These are phyloP conservation scores for Pleurozium schreberi DNA, from an alignment of 225 moss, liverwort and hornwort species.

Conservation along the genomic window DNA sequence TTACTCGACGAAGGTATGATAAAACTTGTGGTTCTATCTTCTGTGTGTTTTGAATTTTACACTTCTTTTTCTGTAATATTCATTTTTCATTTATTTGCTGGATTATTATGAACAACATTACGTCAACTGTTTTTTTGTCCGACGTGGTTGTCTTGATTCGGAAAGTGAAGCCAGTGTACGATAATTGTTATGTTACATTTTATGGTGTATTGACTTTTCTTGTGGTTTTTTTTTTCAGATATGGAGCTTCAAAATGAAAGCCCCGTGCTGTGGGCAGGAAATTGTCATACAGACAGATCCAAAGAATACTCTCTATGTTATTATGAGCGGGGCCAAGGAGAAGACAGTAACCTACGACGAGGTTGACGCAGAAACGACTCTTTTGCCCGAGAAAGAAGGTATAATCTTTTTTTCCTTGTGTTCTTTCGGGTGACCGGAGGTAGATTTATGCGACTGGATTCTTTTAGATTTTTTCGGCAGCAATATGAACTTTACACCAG, in stretches of 20 bases:
- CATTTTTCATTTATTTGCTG: not conserved
- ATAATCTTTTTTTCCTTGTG: not conserved
- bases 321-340: constrained; percentile 81
- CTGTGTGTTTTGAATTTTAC: not conserved
- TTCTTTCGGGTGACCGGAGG: not conserved
- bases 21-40: not conserved
- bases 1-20: constrained; percentile 81
- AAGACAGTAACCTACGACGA: constrained; percentile 96
- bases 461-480: not conserved
- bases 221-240: constrained; percentile 29
- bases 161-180: not conserved
- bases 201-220: not conserved
- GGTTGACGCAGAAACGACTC: constrained; percentile 76
- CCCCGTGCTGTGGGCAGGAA: constrained; percentile 90
- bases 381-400: constrained; percentile 86
- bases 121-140: not conserved
- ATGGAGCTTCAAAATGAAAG: constrained; percentile 99
- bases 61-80: not conserved
- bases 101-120: not conserved
- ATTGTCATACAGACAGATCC: constrained; percentile 97
- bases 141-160: not conserved
- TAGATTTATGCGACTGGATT: not conserved
- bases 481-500: not conserved
- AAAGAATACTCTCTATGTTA: constrained; percentile 83
- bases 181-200: not conserved